These are phyloP conservation scores for Catunica adiposa DNA, from an alignment of 2,329 filamentous ascomycete genomes.

Conservation along the genomic window DNA sequence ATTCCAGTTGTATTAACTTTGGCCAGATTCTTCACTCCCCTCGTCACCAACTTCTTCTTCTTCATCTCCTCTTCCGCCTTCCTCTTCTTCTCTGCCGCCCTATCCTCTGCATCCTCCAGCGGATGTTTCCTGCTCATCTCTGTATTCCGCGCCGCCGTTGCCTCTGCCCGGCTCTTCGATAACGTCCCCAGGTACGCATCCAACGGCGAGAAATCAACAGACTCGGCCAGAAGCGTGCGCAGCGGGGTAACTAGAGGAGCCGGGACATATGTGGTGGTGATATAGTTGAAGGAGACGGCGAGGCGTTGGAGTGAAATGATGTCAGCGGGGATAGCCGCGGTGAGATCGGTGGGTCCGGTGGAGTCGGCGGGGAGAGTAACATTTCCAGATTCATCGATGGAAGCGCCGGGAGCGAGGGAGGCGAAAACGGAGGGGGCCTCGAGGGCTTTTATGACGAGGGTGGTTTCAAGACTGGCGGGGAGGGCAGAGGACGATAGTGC, in stretches of 20 bases:
- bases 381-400: slow-evolving; percentile 22
- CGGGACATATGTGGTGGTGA: slow-evolving; percentile 45
- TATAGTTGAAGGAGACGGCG: slow-evolving; percentile 46
- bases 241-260: slow-evolving; percentile 28
- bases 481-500: slow-evolving; percentile 48
- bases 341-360: slow-evolving; percentile 18
- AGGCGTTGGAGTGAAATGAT: slow-evolving; percentile 46
- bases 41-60: slow-evolving; percentile 59
- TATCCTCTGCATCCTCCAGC: slow-evolving; percentile 47
- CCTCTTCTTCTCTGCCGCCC: slow-evolving; percentile 61
- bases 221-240: slow-evolving; percentile 24
- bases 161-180: slow-evolving; percentile 52
- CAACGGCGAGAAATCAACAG: slow-evolving; percentile 53
- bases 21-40: slow-evolving; percentile 61
- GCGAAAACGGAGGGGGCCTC: slow-evolving; percentile 55
- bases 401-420: not conserved
- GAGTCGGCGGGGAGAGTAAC: slow-evolving; percentile 18
- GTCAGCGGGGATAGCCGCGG: slow-evolving; percentile 21
- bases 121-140: slow-evolving; percentile 57
- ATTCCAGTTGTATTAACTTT: slow-evolving; percentile 87
- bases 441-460: slow-evolving; percentile 59
- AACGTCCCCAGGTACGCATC: slow-evolving; percentile 53
- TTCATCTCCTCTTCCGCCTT: slow-evolving; percentile 81
- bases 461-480: slow-evolving; percentile 69
- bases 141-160: slow-evolving; percentile 47